Conservation (phyloP, 768 basidiomycete genomes). For the Russula earlei region DNA sequence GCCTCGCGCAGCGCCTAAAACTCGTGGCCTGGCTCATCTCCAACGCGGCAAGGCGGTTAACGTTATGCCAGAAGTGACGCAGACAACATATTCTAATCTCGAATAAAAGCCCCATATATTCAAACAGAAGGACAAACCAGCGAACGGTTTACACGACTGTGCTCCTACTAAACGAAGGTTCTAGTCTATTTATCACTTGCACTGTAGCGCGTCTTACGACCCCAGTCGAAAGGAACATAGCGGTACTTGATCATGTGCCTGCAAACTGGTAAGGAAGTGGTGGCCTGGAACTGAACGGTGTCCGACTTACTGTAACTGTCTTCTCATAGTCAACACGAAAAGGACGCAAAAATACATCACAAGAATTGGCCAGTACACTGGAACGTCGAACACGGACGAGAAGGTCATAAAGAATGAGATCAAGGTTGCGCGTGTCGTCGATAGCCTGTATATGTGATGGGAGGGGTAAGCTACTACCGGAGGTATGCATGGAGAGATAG, state of each 20-base stretch:
- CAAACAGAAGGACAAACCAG: background rate
- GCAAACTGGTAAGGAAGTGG: slow-evolving; percentile 3
- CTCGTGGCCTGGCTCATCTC: background rate
- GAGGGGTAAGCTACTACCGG: background rate
- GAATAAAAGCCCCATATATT: background rate
- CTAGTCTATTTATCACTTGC: slow-evolving; percentile 34
- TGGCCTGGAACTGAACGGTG: background rate
- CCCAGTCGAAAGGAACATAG: slow-evolving; percentile 92
- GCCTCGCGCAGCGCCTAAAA: background rate
- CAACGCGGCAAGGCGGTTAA: background rate
- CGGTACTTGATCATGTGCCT: slow-evolving; percentile 99
- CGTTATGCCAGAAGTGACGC: no score
- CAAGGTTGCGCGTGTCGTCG: slow-evolving; percentile 80
- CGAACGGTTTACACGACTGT: background rate
- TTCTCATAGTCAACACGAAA: slow-evolving; percentile 89
- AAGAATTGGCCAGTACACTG: slow-evolving; percentile 99
- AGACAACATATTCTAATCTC: background rate
- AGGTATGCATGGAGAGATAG: slow-evolving; percentile 21
- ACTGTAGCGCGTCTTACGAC: slow-evolving; percentile 85
- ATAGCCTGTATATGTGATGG: slow-evolving; percentile 51
- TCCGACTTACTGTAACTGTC: slow-evolving; percentile 84
- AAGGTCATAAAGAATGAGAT: slow-evolving; percentile 73
- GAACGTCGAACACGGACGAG: slow-evolving; percentile 85
- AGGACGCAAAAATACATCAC: slow-evolving; percentile 95
- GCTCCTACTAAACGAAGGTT: background rate